A percentile compares a stretch with the other conserved stretches of the same genome.
Conservation (phyloP, 768 basidiomycete genomes). For the Boletus coccyginus region DNA sequence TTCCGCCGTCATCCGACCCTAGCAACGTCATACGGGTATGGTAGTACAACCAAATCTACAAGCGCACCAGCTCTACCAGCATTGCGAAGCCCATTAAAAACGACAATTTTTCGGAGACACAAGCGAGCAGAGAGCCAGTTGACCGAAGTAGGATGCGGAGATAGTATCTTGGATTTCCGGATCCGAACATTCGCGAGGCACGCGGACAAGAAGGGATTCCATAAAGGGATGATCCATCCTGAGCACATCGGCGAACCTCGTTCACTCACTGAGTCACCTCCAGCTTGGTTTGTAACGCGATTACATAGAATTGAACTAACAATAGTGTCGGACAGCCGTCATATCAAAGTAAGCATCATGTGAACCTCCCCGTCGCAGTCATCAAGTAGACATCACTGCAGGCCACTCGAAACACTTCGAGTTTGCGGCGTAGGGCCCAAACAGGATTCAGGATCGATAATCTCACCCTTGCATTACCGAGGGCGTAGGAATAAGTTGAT, state of each 20-base stretch:
- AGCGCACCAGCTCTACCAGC: background rate
- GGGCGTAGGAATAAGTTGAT: background rate
- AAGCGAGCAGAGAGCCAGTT: background rate
- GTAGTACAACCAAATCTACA: background rate
- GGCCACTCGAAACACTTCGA: background rate
- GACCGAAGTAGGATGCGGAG: background rate
- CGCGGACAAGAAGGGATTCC: slow-evolving; percentile 15
- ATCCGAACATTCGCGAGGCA: slow-evolving; percentile 20
- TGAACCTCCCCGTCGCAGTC: background rate
- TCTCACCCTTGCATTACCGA: background rate
- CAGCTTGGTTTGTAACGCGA: background rate
- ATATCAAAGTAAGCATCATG: background rate
- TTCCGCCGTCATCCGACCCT: background rate
- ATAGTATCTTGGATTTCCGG: background rate
- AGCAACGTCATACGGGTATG: background rate
- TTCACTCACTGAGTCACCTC: background rate
- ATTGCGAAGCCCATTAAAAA: background rate
- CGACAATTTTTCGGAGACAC: background rate
- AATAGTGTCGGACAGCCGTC: background rate
- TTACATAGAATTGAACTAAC: background rate
- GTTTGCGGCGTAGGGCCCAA: background rate
- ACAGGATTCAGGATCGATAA: background rate
- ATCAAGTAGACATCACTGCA: background rate
- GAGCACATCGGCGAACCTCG: background rate
- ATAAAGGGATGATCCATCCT: slow-evolving; percentile 6